Base-by-base conservation (phyloP, 305 asterid species). In the Solanum hybrid region DNA sequence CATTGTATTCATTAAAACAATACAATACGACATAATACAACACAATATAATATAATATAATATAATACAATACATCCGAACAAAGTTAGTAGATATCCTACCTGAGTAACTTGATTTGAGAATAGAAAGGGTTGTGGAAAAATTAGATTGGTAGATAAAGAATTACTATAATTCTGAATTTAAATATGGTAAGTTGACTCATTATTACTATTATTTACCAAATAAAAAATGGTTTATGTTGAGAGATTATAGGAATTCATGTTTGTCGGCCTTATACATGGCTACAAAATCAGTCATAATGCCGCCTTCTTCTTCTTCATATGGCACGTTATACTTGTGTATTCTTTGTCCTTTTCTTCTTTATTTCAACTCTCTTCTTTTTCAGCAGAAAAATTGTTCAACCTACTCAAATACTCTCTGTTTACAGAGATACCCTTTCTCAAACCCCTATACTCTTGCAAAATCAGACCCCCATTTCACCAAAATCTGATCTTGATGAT, bases 331-430 rank as follows among this genome's bases (percentile, higher is more conserved):
- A 39, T 45, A 87, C 89, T 14, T 61, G 72, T 61, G 61, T 92
- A 81, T 90, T 93, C 82, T 36, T 91, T 8, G 29, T 91, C 39
- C 88, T 94, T 20, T 61, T 61, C 45, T 93, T 94, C 36, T 75
- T 94, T 14, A 6, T 14, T 45, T 88, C 91, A 81, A 86, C 92
- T 92, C 37, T 95, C 88, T 93, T 95, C 94, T 75, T 94, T 90
- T 90, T 95, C 90, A 93, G 72, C 95, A 87, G 81, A 90, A 89
- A 90, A 26, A 90, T 91, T 90, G 93, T 97, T n/a, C 92, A 94
- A 26, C 91, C 96, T 87, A 91, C 12, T 20, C 12, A 89, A 22
- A 87, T 61, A 61, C 72, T 92, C 79, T 86, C 90, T 79, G 39
- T 90, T 32, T 91, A 92, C 93, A 84, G 91, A 87, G 91, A 93